Base-by-base conservation (phyloP, 2,329 filamentous ascomycete genomes). In the Zymoseptoria ardabiliae region DNA sequence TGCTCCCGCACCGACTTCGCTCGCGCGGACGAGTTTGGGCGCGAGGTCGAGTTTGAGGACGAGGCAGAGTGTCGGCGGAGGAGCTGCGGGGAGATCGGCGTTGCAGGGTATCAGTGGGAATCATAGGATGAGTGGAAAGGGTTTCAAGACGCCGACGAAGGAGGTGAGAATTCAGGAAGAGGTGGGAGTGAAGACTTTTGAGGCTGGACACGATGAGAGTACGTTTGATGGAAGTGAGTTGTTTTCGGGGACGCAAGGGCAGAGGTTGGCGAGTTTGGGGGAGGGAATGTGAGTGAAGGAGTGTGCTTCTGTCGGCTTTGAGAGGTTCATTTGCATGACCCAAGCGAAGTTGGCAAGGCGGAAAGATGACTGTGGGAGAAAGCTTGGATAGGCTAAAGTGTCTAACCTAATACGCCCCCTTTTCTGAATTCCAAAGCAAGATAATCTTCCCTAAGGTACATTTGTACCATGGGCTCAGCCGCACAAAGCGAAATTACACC, bases 211-310 rank as follows among this genome's bases (percentile, higher is more conserved):
- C 13, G 71, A 69, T 49, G 69, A 68, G 54, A 72, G 69, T n/a
- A 68, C 67, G 19, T 76, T 76, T 55, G 74, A 73, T 45, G 73
- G 70, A 56, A 73, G 72, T 53, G 74, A 72, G 54, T 65, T 77
- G n/a, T 68, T 75, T 35, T 67, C 71, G 8, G 72, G 73, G 4
- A 76, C 76, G 28, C 72, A 65, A 30, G 63, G 57, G 5, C 58
- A 45, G 35, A 57, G 58, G 50, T 55, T 61, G 54, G 28, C 62
- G 35, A 58, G 41, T 50, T 50, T 50, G 57, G 53, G 22, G 30
- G 22, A n/a, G 53, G 50, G n/a, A 13, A 45, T 45, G 35, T 45
- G 35, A 45, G 35, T 28, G 25, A 28, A 8, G 7, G 6, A 28
- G 25, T 9, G 25, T 9, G 25, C 25, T 28, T 28, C 25, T 28